phyloP scores from a whole-genome alignment of 1,284 basidiomycete species.

The Leccinum angustisporum region DNA sequence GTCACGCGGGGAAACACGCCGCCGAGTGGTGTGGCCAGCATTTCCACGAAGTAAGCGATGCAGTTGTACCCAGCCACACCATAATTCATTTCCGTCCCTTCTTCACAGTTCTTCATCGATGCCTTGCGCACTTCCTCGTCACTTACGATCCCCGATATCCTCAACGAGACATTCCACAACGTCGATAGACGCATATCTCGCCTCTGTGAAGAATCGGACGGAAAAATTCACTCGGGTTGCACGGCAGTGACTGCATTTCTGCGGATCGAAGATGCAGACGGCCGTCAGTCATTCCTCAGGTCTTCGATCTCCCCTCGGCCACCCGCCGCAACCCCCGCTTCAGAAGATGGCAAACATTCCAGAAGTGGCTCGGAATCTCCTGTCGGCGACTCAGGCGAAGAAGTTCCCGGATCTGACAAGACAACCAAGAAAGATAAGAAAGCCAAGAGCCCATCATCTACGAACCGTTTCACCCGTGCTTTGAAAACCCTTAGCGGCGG shows the following conservation, averaged over 20 bases:
- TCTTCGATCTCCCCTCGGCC: conserved; percentile 21
- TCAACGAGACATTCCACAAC: conserved; percentile 92
- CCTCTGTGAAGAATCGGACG: conserved; percentile 80
- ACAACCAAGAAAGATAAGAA: conserved; percentile 36
- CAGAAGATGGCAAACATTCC: conserved; percentile 26
- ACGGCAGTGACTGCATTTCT: conserved; percentile 98
- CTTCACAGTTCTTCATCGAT: conserved; percentile 52
- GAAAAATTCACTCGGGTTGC: conserved; percentile 94
- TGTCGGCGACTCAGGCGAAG: conserved; percentile 34
- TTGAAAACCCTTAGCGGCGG: conserved; percentile 52
- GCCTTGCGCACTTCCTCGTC: conserved; percentile 50
- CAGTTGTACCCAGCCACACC: background rate
- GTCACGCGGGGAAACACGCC: conserved; percentile 97
- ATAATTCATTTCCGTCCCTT: conserved; percentile 9
- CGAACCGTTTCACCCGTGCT: conserved; percentile 56
- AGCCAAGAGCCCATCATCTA: conserved; percentile 44
- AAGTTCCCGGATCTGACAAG: conserved; percentile 36
- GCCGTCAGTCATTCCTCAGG: conserved; percentile 63
- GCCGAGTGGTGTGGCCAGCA: conserved; percentile 98
- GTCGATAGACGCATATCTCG: conserved; percentile 84
- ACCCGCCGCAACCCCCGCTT: conserved; percentile 29
- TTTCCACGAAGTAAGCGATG: conserved; percentile 78
- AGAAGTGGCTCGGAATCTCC: conserved; percentile 30
- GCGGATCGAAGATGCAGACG: conserved; percentile 82
- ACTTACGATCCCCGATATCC: conserved; percentile 79